Base-by-base conservation (phyloP, 768 basidiomycete genomes). In the Floccularia luteovirens region DNA sequence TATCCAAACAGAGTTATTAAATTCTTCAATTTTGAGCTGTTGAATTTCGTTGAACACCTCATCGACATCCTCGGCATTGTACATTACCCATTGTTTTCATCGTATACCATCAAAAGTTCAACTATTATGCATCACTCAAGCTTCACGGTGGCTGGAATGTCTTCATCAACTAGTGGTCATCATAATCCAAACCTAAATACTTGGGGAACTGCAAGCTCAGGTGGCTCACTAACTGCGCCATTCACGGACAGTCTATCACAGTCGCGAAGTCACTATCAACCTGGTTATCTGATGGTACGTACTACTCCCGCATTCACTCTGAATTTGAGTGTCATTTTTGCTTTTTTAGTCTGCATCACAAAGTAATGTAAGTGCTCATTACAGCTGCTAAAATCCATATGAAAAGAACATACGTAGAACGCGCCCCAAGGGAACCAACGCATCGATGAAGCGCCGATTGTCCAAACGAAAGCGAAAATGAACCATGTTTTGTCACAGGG, bases 391-490 rank as follows among this genome's bases (percentile, higher is more conserved):
- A 23, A 17, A 30, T 14, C 19, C 14, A 24, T 2, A 14, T 30
- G 13, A 17, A 25, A 27, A 12, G 39, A n/a, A 42, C 21, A 21
- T 42, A 40, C 24, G 13, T 43, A 75, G 71, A 61, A 61, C 39
- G 55, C 61, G 11, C 75, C 74, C 3, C 77, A 74, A 47, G 73
- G 68, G 24, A 72, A 66, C 41, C 79, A 80, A 53, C 74, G 82
- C 21, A 66, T 73, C 11, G 85, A 88, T 44, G 86, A 90, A 43
- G 69, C 75, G 31, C 85, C 86, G 3, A 66, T 84, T 10, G 78
- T 90, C 12, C 79, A 74, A 44, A 87, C 85, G 1, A 89, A 89
- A 54, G 86, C 85, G 17, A 86, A 89, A 54, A 71, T 87, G 63
- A 88, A 81, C 54, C 73, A 79, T 43, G 72, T 73, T 4, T 64